Percentiles rank a stretch among this genome's conserved stretches.
Conservation (phyloP, 2,329 filamentous ascomycete genomes). For the Aspergillus luchuensis region DNA sequence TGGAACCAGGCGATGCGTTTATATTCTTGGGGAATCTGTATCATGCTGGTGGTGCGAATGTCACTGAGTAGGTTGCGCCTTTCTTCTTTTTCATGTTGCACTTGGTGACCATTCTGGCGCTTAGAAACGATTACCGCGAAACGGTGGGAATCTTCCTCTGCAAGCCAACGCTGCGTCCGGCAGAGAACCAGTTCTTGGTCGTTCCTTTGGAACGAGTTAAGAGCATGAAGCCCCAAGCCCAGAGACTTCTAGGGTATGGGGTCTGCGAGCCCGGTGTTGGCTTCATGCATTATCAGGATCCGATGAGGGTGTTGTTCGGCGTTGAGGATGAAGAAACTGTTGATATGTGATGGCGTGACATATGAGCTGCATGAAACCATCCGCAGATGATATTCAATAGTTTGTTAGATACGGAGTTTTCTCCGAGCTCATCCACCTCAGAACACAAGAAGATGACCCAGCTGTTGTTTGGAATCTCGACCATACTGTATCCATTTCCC, state of each 20-base stretch:
- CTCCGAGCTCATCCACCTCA: neutral
- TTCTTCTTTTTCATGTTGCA: neutral
- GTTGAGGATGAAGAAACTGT: slow-evolving; percentile 43
- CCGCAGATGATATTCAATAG: neutral
- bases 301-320: slow-evolving; percentile 41
- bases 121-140: slow-evolving; percentile 33
- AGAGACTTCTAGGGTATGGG: slow-evolving; percentile 39
- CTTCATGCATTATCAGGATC: slow-evolving; percentile 42
- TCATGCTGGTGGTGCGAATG: slow-evolving; percentile 46
- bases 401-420: no score
- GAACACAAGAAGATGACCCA: slow-evolving; percentile 16
- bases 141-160: slow-evolving; percentile 39
- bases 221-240: slow-evolving; percentile 35
- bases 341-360: slow-evolving; percentile 23
- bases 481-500: slow-evolving; percentile 19
- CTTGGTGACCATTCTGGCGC: neutral
- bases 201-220: slow-evolving; percentile 33
- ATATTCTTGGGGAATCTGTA: slow-evolving; percentile 46
- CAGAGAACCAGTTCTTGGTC: slow-evolving; percentile 39
- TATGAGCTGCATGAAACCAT: neutral
- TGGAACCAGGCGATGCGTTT: slow-evolving; percentile 45
- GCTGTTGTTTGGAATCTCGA: slow-evolving; percentile 11
- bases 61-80: slow-evolving; percentile 22
- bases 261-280: slow-evolving; percentile 39
- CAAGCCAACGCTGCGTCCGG: slow-evolving; percentile 37